A percentile compares a stretch with the other conserved stretches of the same genome.
Evolutionary conservation across 2,329 filamentous ascomycete species (phyloP).

Genomic region (Penicillium oxalicum): DNA sequence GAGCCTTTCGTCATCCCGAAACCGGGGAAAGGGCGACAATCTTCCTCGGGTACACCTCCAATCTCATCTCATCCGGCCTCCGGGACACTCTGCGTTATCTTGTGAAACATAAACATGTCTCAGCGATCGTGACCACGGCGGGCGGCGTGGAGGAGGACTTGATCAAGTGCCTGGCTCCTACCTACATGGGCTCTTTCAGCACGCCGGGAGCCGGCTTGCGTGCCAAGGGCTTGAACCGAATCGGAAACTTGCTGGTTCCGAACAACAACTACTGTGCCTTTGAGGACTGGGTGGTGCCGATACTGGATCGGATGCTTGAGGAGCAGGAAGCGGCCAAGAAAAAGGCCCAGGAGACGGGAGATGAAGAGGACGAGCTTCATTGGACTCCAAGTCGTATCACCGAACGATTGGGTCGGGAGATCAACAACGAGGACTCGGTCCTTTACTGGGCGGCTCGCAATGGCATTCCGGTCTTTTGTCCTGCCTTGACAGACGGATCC

Average conservation of each 20-base stretch:
- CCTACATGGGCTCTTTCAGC: constrained; percentile 83
- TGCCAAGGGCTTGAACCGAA: constrained; percentile 82
- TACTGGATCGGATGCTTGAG: constrained; percentile 86
- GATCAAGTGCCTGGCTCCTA: constrained; percentile 94
- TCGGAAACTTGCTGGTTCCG: constrained; percentile 90
- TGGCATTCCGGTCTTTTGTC: constrained; percentile 93
- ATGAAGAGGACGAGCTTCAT: constrained; percentile 61
- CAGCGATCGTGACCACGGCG: constrained; percentile 88
- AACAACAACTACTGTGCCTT: constrained; percentile 98
- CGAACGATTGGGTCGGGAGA: constrained; percentile 81
- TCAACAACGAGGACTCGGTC: constrained; percentile 84
- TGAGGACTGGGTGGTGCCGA: constrained; percentile 95
- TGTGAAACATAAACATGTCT: constrained; percentile 86
- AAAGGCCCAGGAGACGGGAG: constrained; percentile 38
- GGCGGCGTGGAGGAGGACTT: constrained; percentile 96
- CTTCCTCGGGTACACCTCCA: constrained; percentile 95
- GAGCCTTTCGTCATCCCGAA: constrained; percentile 74
- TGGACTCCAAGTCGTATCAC: constrained; percentile 97
- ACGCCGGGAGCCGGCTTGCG: constrained; percentile 72
- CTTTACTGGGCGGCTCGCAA: constrained; percentile 99
- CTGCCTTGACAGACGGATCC: constrained; percentile 89
- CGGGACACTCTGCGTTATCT: constrained; percentile 88
- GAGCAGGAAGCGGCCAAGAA: constrained; percentile 80
- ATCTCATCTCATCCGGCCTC: constrained; percentile 92
- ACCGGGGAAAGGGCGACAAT: constrained; percentile 79